Percentiles rank a stretch among this genome's conserved stretches.
These are phyloP conservation scores for Fusarium miscanthi DNA, from an alignment of 2,329 filamentous ascomycete species.

Conservation along the genomic window DNA sequence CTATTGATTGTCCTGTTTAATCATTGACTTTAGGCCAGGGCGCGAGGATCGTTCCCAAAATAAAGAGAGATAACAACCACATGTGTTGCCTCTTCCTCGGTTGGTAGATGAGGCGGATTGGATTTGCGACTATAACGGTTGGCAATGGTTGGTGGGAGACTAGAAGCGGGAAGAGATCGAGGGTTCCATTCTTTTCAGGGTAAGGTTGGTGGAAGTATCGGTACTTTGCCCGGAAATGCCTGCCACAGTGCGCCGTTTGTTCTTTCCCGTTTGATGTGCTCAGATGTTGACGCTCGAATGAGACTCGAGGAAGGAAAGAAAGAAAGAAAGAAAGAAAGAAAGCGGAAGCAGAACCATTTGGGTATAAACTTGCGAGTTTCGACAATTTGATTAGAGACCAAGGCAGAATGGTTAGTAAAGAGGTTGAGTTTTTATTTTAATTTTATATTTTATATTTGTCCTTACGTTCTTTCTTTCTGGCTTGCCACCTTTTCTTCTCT, in stretches of 20 bases:
- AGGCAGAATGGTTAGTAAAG: background rate
- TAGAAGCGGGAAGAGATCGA: conserved; percentile 39
- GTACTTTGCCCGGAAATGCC: conserved; percentile 32
- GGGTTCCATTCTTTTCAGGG: conserved; percentile 33
- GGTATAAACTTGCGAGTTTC: conserved; percentile 39
- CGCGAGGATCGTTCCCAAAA: background rate
- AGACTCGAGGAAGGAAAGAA: conserved; percentile 18
- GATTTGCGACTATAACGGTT: conserved; percentile 7
- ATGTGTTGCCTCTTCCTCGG: conserved; percentile 6
- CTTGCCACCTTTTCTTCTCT: background rate
- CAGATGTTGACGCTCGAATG: conserved; percentile 19
- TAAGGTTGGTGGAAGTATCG: conserved; percentile 35
- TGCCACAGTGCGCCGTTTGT: conserved; percentile 38
- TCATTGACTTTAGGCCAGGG: background rate
- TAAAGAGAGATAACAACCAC: conserved; percentile 13
- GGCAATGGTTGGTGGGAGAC: conserved; percentile 22
- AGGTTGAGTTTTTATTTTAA: background rate
- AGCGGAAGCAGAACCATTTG: conserved; percentile 21
- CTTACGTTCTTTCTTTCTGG: background rate
- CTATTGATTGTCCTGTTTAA: conserved; percentile 7
- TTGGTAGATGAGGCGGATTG: conserved; percentile 15
- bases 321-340: conserved; percentile 6
- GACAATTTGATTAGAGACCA: conserved; percentile 3
- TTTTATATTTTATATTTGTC: background rate
- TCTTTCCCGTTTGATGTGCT: conserved; percentile 21